phyloP scores from a whole-genome alignment of 1,139 yeast species.

The Spathaspora jeffriesii region DNA sequence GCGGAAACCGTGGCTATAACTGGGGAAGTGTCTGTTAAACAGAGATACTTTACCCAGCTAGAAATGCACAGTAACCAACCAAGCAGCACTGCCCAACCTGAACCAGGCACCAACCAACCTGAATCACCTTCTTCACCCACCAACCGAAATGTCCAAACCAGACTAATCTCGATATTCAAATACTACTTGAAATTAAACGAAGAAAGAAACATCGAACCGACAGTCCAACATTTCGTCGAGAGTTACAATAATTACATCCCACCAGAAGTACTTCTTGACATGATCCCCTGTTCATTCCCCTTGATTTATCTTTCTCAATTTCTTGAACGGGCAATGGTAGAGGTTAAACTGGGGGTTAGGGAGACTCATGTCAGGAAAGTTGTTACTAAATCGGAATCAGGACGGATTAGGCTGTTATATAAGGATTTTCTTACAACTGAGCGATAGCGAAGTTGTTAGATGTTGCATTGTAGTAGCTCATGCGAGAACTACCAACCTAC shows the following conservation, averaged over 20 bases:
- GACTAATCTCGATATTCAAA: slow-evolving; percentile 19
- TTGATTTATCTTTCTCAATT: slow-evolving; percentile 30
- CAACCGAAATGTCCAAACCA: too few species aligned
- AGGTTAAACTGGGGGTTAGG: slow-evolving; percentile 20
- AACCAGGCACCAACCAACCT: too few species aligned
- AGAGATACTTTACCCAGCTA: slow-evolving; percentile 16
- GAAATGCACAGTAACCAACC: not conserved
- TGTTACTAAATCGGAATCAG: slow-evolving; percentile 26
- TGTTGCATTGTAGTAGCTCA: too few species aligned
- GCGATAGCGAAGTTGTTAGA: too few species aligned
- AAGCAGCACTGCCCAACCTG: too few species aligned
- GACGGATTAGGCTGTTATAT: slow-evolving; percentile 15
- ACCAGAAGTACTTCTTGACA: slow-evolving; percentile 22
- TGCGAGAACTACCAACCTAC: too few species aligned
- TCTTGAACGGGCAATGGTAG: slow-evolving; percentile 22
- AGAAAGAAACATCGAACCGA: slow-evolving; percentile 16
- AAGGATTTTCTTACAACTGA: slow-evolving; percentile 10
- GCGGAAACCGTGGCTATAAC: slow-evolving; percentile 35
- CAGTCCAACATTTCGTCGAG: slow-evolving; percentile 31
- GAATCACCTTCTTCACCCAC: too few species aligned
- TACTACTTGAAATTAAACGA: slow-evolving; percentile 20
- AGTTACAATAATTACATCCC: slow-evolving; percentile 25
- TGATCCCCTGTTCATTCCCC: slow-evolving; percentile 35
- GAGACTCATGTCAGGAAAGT: slow-evolving; percentile 25
- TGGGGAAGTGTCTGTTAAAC: slow-evolving; percentile 19